Base-by-base conservation (phyloP, 345 rosid genomes). In the Noccaea bulbosa region DNA sequence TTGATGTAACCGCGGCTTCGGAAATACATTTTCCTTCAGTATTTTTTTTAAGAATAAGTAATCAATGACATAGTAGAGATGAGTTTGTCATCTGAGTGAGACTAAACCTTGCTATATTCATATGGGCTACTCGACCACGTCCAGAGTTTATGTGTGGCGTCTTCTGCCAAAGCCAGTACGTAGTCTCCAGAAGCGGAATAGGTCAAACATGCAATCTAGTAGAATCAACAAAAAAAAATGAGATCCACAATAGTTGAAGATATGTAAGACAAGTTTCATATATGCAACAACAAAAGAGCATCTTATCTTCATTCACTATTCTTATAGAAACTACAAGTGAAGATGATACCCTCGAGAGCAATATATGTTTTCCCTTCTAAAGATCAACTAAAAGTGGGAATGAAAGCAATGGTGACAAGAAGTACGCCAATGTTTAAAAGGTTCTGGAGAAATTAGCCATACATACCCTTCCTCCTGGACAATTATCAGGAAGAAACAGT, bases 81-180 rank as follows among this genome's bases (percentile, higher is more conserved):
- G 7, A 22, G 8, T 30, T 51, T 56, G 35, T 11, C 61, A 41
- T 56, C 22, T 50, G 57, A 39, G 37, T 50, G 57, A 40, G 44
- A 58, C 57, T 58, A 62, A 35, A 81, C 80, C 80, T 78, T 69
- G 66, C 53, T 64, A 38, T 10, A 41, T 15, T 71, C 71, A 44
- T 59, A 54, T 61, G 54, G 66, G 67, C 40, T 24, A 65, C 71
- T 69, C 46, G 56, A 55, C 80, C 74, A 76, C 1, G 54, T 78
- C 84, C 82, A 78, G 43, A 75, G 78, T 65, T 37, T 78, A 66
- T 81, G 80, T 5, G 71, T 72, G 17, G 61, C 72, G 32, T 79
- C 69, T 50, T 76, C 72, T 14, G 74, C 59, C 61, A 81, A 65
- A 69, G 80, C 82, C 62, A 81, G 54, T 47, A 81, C 56, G 67